A percentile compares a stretch with the other conserved stretches of the same genome.
These are phyloP conservation scores for Lentinula sp. DNA, from an alignment of 768 basidiomycete species.

Conservation along the genomic window DNA sequence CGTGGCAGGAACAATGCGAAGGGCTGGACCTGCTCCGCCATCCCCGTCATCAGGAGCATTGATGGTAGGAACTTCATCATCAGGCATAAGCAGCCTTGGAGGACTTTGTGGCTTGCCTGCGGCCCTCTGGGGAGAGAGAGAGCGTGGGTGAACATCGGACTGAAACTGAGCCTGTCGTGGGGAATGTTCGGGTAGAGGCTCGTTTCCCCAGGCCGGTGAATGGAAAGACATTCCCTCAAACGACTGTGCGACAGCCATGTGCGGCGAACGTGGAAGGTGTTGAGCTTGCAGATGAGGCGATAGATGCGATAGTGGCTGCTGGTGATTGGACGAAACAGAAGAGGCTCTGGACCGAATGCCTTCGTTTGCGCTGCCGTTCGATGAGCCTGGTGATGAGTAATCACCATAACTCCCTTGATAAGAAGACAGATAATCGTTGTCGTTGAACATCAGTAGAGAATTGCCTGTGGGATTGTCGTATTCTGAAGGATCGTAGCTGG, in stretches of 20 bases:
- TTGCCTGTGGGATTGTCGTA: conserved; percentile 55
- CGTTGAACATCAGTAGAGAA: conserved; percentile 54
- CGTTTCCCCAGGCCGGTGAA: conserved; percentile 53
- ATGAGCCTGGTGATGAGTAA: conserved; percentile 43
- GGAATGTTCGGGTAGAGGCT: conserved; percentile 38
- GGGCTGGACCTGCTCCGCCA: conserved; percentile 49
- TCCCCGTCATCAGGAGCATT: conserved; percentile 54
- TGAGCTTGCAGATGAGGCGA: conserved; percentile 1
- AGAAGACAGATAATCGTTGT: conserved; percentile 36
- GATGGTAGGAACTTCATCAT: conserved; percentile 42
- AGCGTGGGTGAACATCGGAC: conserved; percentile 5
- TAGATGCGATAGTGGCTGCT: conserved; percentile 17
- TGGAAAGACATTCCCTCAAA: conserved; percentile 62
- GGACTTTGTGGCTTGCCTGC: conserved; percentile 61
- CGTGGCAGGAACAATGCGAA: conserved; percentile 81
- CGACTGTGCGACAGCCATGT: conserved; percentile 49
- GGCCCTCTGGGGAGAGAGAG: conserved; percentile 21
- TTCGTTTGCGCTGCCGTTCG: conserved; percentile 43
- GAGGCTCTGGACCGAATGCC: conserved; percentile 55
- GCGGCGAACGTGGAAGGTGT: conserved; percentile 43
- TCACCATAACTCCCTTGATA: conserved; percentile 20
- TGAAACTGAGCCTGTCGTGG: conserved; percentile 13
- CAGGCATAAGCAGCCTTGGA: conserved; percentile 33
- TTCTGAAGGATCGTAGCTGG: conserved; percentile 64
- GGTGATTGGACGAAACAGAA: conserved; percentile 57